Evolutionary conservation across 2,329 filamentous ascomycete species (phyloP).

Genomic region (Ceratocystis destructans): DNA sequence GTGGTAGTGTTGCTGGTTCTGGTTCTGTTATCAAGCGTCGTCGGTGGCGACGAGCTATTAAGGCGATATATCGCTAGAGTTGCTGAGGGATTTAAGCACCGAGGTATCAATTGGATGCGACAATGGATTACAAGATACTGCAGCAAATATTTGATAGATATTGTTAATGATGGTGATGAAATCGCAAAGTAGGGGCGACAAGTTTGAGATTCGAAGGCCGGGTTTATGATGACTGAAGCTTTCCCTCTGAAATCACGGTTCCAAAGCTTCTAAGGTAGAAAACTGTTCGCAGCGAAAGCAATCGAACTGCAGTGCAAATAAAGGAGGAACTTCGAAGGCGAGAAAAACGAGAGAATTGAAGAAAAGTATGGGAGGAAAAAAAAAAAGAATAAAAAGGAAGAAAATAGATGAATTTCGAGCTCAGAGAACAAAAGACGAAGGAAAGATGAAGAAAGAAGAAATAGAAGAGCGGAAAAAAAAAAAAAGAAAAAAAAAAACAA

Average conservation of each 20-base stretch:
- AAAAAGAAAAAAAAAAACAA: too few species aligned
- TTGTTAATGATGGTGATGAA: neutral
- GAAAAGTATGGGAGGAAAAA: conserved; percentile 6
- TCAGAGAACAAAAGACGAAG: neutral
- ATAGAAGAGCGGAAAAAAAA: neutral
- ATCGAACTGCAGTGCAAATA: neutral
- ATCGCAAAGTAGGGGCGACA: neutral
- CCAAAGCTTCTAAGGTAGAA: neutral
- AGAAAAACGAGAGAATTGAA: conserved; percentile 5
- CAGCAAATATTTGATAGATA: neutral
- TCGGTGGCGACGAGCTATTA: neutral
- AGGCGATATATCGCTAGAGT: neutral
- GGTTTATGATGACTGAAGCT: neutral
- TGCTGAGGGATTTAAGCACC: too few species aligned
- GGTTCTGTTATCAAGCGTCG: neutral
- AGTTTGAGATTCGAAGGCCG: neutral
- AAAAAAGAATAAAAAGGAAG: conserved; percentile 3
- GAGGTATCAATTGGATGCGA: neutral
- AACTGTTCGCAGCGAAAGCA: neutral
- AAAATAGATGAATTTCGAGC: neutral
- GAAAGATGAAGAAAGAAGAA: conserved; percentile 1
- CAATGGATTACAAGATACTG: neutral
- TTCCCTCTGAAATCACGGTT: neutral
- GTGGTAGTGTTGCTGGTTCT: too few species aligned
- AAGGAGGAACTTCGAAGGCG: neutral